A percentile compares a stretch with the other conserved stretches of the same genome.
Conservation (phyloP, 2,329 filamentous ascomycete genomes). For the Capronia americana region DNA sequence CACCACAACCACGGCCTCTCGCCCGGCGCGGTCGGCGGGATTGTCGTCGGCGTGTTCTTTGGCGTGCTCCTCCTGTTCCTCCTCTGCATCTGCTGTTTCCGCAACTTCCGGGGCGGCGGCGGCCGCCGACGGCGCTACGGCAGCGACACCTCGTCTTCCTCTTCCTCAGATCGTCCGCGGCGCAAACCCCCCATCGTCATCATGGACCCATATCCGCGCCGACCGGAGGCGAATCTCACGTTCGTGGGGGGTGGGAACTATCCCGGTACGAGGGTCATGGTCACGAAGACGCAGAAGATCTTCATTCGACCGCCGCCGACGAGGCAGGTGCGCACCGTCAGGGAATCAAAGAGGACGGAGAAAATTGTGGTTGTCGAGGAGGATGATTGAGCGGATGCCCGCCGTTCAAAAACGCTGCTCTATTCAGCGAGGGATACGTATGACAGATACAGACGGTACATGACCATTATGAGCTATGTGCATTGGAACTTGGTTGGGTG, state of each 20-base stretch:
- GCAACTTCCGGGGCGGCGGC: slow-evolving; percentile 5
- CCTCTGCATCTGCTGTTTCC: slow-evolving; percentile 32
- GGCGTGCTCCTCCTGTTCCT: slow-evolving; percentile 32
- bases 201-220: slow-evolving; percentile 28
- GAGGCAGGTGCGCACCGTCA: slow-evolving; percentile 63
- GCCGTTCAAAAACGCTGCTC: no score
- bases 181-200: slow-evolving; percentile 17
- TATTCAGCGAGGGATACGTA: not conserved
- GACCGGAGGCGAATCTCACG: slow-evolving; percentile 30
- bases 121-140: slow-evolving; percentile 18
- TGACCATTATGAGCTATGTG: slow-evolving; percentile 1
- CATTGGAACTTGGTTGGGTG: not conserved
- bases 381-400: slow-evolving; percentile 17
- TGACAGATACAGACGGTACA: no score
- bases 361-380: slow-evolving; percentile 49
- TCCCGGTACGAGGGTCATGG: slow-evolving; percentile 31
- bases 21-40: slow-evolving; percentile 31
- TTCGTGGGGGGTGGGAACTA: slow-evolving; percentile 34
- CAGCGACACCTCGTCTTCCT: slow-evolving; percentile 18
- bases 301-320: slow-evolving; percentile 50
- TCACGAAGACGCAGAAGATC: slow-evolving; percentile 28
- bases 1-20: slow-evolving; percentile 27
- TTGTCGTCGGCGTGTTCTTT: slow-evolving; percentile 35
- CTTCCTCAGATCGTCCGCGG: slow-evolving; percentile 12
- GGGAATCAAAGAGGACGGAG: slow-evolving; percentile 59